A percentile compares a stretch with the other conserved stretches of the same genome.
These are phyloP conservation scores for Venturia aucupariae DNA, from an alignment of 2,329 filamentous ascomycete species.

Conservation along the genomic window DNA sequence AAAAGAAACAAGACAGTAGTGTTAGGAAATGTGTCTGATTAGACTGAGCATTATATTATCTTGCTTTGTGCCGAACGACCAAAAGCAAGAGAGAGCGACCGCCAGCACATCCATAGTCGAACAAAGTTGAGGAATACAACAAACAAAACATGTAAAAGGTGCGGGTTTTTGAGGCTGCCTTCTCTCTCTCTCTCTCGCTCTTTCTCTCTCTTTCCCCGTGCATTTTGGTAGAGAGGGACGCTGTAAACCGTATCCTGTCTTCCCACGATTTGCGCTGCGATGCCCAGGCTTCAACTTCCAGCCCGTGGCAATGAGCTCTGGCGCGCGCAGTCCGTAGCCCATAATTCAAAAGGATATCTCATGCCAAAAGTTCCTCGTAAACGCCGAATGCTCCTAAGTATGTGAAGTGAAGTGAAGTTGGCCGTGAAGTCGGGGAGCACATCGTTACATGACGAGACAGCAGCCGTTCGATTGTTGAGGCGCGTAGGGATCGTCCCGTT, in stretches of 20 bases:
- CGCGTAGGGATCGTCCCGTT: constrained; percentile 95
- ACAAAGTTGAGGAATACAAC: constrained; percentile 5
- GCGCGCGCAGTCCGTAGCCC: neutral
- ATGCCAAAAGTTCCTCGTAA: neutral
- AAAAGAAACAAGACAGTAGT: neutral
- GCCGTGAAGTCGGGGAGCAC: constrained; percentile 6
- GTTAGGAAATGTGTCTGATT: constrained; percentile 4
- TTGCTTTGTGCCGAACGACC: neutral
- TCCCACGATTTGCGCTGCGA: neutral
- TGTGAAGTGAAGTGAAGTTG: constrained; percentile 21
- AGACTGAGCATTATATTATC: constrained; percentile 10
- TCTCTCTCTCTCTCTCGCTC: neutral
- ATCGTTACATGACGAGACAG: constrained; percentile 80
- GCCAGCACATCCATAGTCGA: neutral
- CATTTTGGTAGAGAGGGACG: neutral
- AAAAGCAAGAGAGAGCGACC: constrained; percentile 1
- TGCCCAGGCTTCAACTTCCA: neutral
- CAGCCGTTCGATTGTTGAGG: constrained; percentile 88
- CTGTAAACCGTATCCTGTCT: neutral
- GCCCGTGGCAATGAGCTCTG: neutral
- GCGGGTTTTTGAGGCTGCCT: neutral
- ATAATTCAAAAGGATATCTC: constrained; percentile 9
- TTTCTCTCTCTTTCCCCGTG: neutral
- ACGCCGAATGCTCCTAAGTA: constrained; percentile 7
- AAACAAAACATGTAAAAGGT: constrained; percentile 8